These are phyloP conservation scores for Candida quercuum DNA, from an alignment of 805 yeast genomes.

Conservation along the genomic window DNA sequence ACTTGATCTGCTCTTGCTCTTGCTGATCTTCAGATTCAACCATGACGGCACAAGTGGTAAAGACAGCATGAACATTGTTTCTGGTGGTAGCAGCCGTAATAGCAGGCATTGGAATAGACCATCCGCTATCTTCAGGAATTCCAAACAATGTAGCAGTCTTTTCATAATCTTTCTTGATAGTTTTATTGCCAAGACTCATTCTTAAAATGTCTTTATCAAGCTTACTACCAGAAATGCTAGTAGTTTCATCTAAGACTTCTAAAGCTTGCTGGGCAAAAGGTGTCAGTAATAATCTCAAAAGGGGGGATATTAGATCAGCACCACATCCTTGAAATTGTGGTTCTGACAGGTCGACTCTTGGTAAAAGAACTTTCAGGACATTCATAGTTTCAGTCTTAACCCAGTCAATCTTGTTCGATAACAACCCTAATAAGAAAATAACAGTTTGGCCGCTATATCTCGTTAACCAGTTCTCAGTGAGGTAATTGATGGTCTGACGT, in stretches of 20 bases:
- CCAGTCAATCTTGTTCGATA: constrained; percentile 76
- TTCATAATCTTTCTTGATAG: constrained; percentile 75
- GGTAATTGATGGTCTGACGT: constrained; percentile 68
- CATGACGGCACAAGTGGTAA: constrained; percentile 63
- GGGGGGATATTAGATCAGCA: constrained; percentile 90
- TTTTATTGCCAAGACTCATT: constrained; percentile 82
- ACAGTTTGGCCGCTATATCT: constrained; percentile 68
- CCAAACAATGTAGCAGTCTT: constrained; percentile 89
- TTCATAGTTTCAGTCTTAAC: constrained; percentile 77
- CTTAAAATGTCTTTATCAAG: constrained; percentile 88
- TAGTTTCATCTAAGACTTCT: constrained; percentile 84
- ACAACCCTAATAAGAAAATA: constrained; percentile 69
- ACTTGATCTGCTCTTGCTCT: constrained; percentile 33
- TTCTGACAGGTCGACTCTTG: constrained; percentile 67
- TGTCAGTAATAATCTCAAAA: constrained; percentile 71
- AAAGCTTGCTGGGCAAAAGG: constrained; percentile 87
- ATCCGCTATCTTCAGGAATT: constrained; percentile 90
- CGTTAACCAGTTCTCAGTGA: constrained; percentile 68
- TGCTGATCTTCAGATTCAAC: constrained; percentile 26
- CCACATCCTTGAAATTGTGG: constrained; percentile 87
- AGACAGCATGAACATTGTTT: constrained; percentile 93
- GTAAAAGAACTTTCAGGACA: constrained; percentile 66
- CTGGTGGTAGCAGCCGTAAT: constrained; percentile 84
- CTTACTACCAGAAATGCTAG: constrained; percentile 80
- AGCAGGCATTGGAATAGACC: constrained; percentile 97